A percentile compares a stretch with the other conserved stretches of the same genome.
Conservation (phyloP, 2,329 filamentous ascomycete species). For the Alternaria conjuncta region DNA sequence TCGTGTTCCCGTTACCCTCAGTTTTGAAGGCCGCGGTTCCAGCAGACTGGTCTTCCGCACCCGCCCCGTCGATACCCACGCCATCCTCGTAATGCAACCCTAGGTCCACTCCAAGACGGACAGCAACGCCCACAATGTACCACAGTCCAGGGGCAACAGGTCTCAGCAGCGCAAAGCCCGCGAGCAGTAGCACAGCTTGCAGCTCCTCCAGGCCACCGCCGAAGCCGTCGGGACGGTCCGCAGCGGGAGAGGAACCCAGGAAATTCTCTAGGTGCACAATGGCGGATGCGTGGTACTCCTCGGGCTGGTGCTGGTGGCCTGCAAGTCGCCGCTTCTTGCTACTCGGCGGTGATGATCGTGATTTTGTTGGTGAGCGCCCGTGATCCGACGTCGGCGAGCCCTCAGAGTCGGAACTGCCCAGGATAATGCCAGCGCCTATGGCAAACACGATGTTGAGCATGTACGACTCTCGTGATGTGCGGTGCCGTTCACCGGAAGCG, state of each 20-base stretch:
- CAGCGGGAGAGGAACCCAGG: constrained; percentile 68
- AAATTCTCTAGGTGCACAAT: constrained; percentile 91
- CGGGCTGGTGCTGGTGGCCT: constrained; percentile 75
- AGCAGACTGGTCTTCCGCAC: constrained; percentile 36
- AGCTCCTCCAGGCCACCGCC: constrained; percentile 92
- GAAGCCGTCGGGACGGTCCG: constrained; percentile 66
- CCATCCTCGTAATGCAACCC: constrained; percentile 94
- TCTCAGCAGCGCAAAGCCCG: constrained; percentile 87
- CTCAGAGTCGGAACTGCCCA: constrained; percentile 59
- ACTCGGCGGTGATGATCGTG: constrained; percentile 40
- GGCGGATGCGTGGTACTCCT: constrained; percentile 95
- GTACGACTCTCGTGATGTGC: constrained; percentile 84
- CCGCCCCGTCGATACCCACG: constrained; percentile 63
- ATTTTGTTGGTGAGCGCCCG: constrained; percentile 35
- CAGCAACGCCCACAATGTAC: constrained; percentile 96
- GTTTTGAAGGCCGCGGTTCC: constrained; percentile 34
- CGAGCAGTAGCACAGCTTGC: constrained; percentile 88
- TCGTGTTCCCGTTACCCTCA: constrained; percentile 42
- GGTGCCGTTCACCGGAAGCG: constrained; percentile 67
- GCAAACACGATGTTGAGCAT: constrained; percentile 97
- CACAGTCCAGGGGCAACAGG: constrained; percentile 93
- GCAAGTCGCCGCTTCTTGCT: constrained; percentile 50
- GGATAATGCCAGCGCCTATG: constrained; percentile 91
- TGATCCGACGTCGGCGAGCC: constrained; percentile 41
- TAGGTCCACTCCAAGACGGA: constrained; percentile 87